Base-by-base conservation (phyloP, 2,329 filamentous ascomycete genomes). In the Myrmaecium sp. region DNA sequence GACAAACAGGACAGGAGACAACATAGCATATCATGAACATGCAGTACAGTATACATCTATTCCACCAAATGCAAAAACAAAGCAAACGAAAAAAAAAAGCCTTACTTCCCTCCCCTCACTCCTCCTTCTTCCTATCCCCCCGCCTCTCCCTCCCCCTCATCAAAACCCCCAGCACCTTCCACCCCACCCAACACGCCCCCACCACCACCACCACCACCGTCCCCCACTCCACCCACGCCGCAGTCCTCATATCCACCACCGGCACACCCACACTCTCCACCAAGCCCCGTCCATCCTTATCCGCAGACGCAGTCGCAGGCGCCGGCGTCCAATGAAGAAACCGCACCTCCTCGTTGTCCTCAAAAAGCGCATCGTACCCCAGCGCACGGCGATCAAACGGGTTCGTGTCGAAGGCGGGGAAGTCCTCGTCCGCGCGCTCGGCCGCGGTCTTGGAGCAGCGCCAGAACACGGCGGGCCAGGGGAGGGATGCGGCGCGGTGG, bases 391-490 rank as follows among this genome's bases (percentile, higher is more conserved):
- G 62, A 47, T 94, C 84, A 49, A 95, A 95, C 0, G 86, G 86
- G 42, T 78, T 93, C 4, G 63, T 66, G 0, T 66, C 51, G 51
- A 86, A n/a, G n/a, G n/a, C n/a, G n/a, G n/a, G n/a, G n/a, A n/a
- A n/a, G 1, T 66, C 69, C 27, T 69, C 64, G 6, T 69, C 65
- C 0, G 74, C 67, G 5, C n/a, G n/a, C n/a, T n/a, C n/a, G n/a
- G n/a, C n/a, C n/a, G n/a, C n/a, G n/a, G n/a, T n/a, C n/a, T n/a
- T n/a, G n/a, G 66, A 61, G 44, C 86, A 95, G 1, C 83, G 82
- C 84, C 84, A 94, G 57, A 94, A 94, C 0, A 94, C 66, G 0
- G 69, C 66, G 0, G 86, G 86, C 57, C 77, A 84, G 0, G 86
- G 79, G 0, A 89, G 49, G n/a, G 69, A 55, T 1, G 73, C 50